Base-by-base conservation (phyloP, 2,329 filamentous ascomycete species). In the Lachnellula occidentalis region DNA sequence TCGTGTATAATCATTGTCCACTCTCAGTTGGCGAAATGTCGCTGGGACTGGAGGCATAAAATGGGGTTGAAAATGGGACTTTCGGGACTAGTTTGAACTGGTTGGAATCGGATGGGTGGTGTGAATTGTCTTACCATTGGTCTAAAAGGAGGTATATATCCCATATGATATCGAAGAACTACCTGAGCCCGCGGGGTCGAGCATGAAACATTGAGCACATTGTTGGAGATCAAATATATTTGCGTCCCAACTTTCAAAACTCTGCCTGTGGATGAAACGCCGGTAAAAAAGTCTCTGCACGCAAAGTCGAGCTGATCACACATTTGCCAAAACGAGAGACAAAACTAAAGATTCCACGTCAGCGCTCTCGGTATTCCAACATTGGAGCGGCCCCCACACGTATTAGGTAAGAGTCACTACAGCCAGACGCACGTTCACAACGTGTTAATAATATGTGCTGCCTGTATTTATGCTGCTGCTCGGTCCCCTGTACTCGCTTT, bases 1-100 rank as follows among this genome's bases (percentile, higher is more conserved):
- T 31, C 37, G 7, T 57, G 50, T 58, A 56, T 27, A 58, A 45
- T 34, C 54, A 42, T 48, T 55, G 51, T 39, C 36, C 22, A 42
- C 48, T 45, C 45, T 42, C 45, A 36, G 48, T 51, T 41, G n/a
- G 49, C 45, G 41, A 14, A 45, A 37, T 51, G 7, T 24, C 24
- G 56, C 58, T 61, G 59, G 59, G 57, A 48, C 55, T 57, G 51
- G 22, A 42, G 50, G 45, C 34, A 51, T 48, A 31, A 45, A 31
- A 50, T 45, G 45, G 45, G 48, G 31, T 53, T 48, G 56, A 15
- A 48, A 11, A 31, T 51, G 37, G 45, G 48, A 43, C 24, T 48
- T 56, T 48, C 53, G 45, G 48, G 56, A 47, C 45, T 49, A 52
- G 27, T 46, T 45, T 41, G 47, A 47, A 48, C 21, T 14, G 19